These are phyloP conservation scores for Nicotiana knightiana DNA, from an alignment of 257 asterid species.

Conservation along the genomic window DNA sequence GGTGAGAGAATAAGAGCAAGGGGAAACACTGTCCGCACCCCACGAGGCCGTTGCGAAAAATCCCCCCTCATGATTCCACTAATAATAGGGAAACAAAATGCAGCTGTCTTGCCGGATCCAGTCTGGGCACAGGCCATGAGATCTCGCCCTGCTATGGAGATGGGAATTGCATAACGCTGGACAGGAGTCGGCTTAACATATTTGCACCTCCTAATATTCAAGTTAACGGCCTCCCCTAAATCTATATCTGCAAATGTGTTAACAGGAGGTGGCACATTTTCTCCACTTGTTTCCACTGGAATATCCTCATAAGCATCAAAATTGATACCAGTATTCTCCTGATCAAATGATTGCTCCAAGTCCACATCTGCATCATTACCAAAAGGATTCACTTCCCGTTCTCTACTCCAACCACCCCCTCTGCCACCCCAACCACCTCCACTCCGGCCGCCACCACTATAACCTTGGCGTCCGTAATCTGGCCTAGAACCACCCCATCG, in stretches of 20 bases:
- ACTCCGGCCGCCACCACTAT: constrained; percentile 45
- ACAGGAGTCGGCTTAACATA: constrained; percentile 88
- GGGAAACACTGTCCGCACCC: constrained; percentile 63
- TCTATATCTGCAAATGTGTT: constrained; percentile 80
- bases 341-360: constrained; percentile 41
- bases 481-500: constrained; percentile 55
- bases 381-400: constrained; percentile 74
- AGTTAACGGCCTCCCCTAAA: constrained; percentile 70
- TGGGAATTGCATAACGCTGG: constrained; percentile 77
- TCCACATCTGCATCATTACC: constrained; percentile 51
- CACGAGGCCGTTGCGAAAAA: constrained; percentile 59
- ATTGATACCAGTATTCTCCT: constrained; percentile 73
- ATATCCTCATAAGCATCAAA: constrained; percentile 92
- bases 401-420: constrained; percentile 57
- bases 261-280: constrained; percentile 78
- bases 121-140: constrained; percentile 96
- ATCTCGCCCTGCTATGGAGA: constrained; percentile 73
- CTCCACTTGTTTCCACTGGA: constrained; percentile 85
- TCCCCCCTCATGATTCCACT: constrained; percentile 66
- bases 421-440: constrained; percentile 40
- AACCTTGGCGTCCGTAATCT: constrained; percentile 51
- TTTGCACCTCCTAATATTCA: constrained; percentile 75
- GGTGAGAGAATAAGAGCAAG: constrained; percentile 85
- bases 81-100: constrained; percentile 86
- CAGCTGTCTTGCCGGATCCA: constrained; percentile 89